Evolutionary conservation across 805 yeast genomes (phyloP), one percentile per base, ranked within the genome.

Genomic region (Lipomyces spencermartinsiae): DNA sequence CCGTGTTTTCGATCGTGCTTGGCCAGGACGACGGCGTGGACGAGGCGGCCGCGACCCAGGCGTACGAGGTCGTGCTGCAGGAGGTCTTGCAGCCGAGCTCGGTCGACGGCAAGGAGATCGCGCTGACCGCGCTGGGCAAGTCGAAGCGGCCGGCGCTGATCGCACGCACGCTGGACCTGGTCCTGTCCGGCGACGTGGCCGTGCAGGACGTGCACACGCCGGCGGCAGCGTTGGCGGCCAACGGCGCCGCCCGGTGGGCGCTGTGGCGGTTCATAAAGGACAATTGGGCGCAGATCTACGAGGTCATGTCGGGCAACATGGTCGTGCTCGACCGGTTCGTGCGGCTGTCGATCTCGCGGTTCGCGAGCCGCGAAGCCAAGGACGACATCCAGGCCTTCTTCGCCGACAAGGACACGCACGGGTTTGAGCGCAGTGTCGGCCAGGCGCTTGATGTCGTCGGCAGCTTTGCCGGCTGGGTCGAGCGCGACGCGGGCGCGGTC

Each of bases 141-240:
- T 79, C 84, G 25, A 71, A 78, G 49, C 80, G 81, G 37, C 73
- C 75, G 9, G 78, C 76, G 14, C 78, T 81, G 35, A 78, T 85
- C 33, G 73, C 77, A n/a, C 74, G 75, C 59, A 77, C 85, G 59
- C 71, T 87, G n/a, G 76, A 72, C 0, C 73, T 82, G 66, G 75
- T 86, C 39, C 74, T 82, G 56, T 80, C 85, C 49, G 81, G 82
- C 1, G 71, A 71, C 57, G 81, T 88, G 19, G 76, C 77, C 9
- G 70, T 67, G 31, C 89, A 88, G 89, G 90, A 88, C 73, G 81
- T 84, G 22, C 86, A 85, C 73, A 85, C 83, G 74, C 78, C 87
- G 61, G 83, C 84, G 2, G 75, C 74, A 8, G 76, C 85, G 33
- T 78, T 88, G 46, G 81, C 85, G n/a, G 72, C 77, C 8, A 88